Evolutionary conservation across 306 rosid genomes (phyloP).

Genomic region (Rosa multiflora): DNA sequence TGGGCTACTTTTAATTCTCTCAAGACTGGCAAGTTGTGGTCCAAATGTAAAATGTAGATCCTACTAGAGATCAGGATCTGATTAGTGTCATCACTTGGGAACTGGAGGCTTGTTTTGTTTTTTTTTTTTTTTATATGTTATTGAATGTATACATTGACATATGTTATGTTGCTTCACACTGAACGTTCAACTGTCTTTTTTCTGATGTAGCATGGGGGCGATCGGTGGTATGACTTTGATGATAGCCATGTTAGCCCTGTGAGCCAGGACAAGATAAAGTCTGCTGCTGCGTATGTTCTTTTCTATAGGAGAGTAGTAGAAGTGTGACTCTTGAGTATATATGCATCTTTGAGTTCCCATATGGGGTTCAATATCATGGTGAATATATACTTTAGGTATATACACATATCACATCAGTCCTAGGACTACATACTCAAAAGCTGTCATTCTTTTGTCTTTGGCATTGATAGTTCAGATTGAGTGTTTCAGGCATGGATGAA

Average conservation of each 20-base stretch:
- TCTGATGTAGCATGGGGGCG: conserved; percentile 76
- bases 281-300: conserved; percentile 96
- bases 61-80: neutral
- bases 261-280: conserved; percentile 85
- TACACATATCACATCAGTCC: conserved; percentile 34
- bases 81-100: neutral
- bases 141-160: conserved; percentile 6
- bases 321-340: conserved; percentile 31
- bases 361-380: conserved; percentile 35
- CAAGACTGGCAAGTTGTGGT: neutral
- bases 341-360: conserved; percentile 28
- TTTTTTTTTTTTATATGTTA: neutral
- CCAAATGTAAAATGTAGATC: neutral
- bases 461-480: conserved; percentile 31
- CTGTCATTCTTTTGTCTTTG: conserved; percentile 41
- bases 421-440: conserved; percentile 34
- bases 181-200: conserved; percentile 17
- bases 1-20: neutral
- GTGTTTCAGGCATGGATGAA: conserved; percentile 28
- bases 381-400: conserved; percentile 5
- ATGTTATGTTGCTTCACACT: conserved; percentile 18
- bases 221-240: conserved; percentile 93
- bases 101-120: conserved; percentile 14
- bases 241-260: conserved; percentile 87
- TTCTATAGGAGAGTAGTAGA: conserved; percentile 85